phyloP scores from a whole-genome alignment of 225 moss, liverwort and hornwort genomes.

The Lunularia cruciata region DNA sequence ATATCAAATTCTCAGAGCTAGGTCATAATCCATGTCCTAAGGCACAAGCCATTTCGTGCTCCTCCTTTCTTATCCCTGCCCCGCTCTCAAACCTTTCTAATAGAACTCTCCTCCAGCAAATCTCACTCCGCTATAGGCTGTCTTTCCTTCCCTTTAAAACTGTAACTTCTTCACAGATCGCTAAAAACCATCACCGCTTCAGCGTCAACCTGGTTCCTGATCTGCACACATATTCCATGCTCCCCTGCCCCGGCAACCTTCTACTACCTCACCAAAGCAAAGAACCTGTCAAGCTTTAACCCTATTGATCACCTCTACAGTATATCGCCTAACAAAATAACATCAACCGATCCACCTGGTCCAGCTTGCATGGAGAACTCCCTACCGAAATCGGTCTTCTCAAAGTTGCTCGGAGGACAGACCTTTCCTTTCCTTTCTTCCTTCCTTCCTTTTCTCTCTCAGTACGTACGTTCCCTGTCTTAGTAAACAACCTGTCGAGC shows the following conservation, averaged over 20 bases:
- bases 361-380: background rate
- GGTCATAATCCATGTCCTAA: slow-evolving; percentile 33
- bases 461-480: no score
- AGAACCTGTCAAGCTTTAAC: background rate
- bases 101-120: background rate
- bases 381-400: background rate
- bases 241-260: background rate
- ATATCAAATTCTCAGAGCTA: background rate
- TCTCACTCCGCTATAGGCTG: background rate
- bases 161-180: background rate
- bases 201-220: slow-evolving; percentile 5
- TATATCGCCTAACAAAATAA: background rate
- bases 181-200: no score
- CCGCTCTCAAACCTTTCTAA: background rate
- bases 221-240: background rate
- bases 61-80: slow-evolving; percentile 4
- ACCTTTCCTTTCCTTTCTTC: background rate
- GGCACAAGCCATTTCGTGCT: slow-evolving; percentile 20
- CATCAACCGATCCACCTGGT: background rate
- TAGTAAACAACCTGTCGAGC: no score
- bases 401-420: no score
- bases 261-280: background rate
- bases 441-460: background rate
- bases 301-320: slow-evolving; percentile 5
- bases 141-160: background rate